A percentile compares a stretch with the other conserved stretches of the same genome.
These are phyloP conservation scores for Colletotrichum sp. DNA, from an alignment of 2,329 filamentous ascomycete genomes.

Conservation along the genomic window DNA sequence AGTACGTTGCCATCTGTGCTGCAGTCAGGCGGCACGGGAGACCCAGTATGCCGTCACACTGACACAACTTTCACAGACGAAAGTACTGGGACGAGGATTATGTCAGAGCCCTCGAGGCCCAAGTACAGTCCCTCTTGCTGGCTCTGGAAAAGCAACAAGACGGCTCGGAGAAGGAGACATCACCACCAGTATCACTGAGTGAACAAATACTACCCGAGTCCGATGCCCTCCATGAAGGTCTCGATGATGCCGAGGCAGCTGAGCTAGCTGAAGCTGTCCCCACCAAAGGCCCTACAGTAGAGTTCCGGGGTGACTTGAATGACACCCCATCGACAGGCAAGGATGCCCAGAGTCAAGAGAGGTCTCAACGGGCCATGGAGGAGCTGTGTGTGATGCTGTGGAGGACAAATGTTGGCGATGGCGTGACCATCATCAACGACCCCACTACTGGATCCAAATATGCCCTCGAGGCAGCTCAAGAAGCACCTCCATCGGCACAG, in stretches of 20 bases:
- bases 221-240: background rate
- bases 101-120: conserved; percentile 22
- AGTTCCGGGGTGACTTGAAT: background rate
- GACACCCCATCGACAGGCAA: background rate
- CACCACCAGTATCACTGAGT: background rate
- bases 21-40: background rate
- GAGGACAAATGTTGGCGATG: conserved; percentile 22
- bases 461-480: background rate
- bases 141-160: conserved; percentile 15
- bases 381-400: conserved; percentile 23
- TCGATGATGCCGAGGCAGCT: background rate
- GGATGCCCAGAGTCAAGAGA: background rate
- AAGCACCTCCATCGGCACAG: background rate
- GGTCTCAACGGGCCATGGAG: conserved; percentile 21
- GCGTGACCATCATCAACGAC: conserved; percentile 22
- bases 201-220: background rate
- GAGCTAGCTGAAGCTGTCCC: background rate
- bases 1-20: background rate
- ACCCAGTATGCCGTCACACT: background rate
- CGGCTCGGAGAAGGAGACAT: background rate
- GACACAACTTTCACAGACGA: conserved; percentile 1
- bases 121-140: conserved; percentile 19
- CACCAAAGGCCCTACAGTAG: background rate
- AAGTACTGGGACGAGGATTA: conserved; percentile 25
- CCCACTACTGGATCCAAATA: conserved; percentile 11